phyloP scores from a whole-genome alignment of 2,329 filamentous ascomycete genomes.

The Cordyceps cateniannulata region DNA sequence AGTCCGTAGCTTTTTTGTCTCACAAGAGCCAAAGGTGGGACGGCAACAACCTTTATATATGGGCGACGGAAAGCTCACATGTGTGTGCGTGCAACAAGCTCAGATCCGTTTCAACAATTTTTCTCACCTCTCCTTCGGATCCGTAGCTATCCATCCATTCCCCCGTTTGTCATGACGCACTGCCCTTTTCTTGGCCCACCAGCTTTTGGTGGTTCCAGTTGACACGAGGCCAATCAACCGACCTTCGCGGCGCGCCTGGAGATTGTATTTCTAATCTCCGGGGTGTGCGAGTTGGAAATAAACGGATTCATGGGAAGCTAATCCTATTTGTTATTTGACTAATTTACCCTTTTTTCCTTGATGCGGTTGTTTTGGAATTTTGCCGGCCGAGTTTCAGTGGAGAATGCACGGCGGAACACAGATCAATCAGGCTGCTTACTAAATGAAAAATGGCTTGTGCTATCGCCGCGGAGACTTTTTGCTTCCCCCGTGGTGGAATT shows the following conservation, averaged over 20 bases:
- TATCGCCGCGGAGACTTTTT: neutral
- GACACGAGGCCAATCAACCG: neutral
- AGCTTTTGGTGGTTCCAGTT: neutral
- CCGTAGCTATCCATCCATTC: neutral
- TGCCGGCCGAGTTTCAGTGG: neutral
- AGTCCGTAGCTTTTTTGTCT: neutral
- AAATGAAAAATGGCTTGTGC: neutral
- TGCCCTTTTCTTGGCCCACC: conserved; percentile 2
- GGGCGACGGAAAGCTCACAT: neutral
- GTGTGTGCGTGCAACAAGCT: neutral
- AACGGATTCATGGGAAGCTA: neutral
- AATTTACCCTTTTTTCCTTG: neutral
- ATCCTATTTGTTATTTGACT: neutral
- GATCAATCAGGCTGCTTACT: neutral
- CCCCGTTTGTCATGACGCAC: conserved; percentile 1
- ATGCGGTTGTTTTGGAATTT: neutral
- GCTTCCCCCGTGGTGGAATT: neutral
- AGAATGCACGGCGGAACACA: neutral
- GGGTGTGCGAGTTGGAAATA: neutral
- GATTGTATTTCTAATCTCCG: conserved; percentile 11
- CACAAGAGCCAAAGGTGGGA: neutral
- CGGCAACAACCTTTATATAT: neutral
- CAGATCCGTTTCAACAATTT: conserved; percentile 2
- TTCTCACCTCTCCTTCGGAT: neutral
- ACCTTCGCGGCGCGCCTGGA: neutral